Evolutionary conservation across 1,284 basidiomycete genomes (phyloP), one percentile per base, ranked within the genome.

Genomic region (Malassezia obtusa): DNA sequence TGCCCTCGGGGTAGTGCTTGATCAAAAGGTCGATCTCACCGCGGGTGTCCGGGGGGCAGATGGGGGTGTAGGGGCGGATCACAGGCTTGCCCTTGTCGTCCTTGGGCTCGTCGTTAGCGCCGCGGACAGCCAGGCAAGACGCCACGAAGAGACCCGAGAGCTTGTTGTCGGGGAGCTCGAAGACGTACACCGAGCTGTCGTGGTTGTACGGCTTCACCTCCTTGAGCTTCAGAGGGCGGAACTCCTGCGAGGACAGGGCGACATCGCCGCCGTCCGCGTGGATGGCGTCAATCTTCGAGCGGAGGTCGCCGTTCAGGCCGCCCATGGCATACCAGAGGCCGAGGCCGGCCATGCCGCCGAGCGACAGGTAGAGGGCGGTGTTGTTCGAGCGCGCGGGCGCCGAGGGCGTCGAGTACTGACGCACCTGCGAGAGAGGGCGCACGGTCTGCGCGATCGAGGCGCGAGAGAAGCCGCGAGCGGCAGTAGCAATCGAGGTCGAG

Each of bases 151-250:
- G 79, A 26, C 87, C 80, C 7, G 87, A 84, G 3, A 84, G 83
- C 59, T 86, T 81, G 58, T 84, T 82, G 47, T 88, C 82, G 33
- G 87, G 87, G 33, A 96, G 80, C 67, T 84, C 84, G 71, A 98
- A 94, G 3, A 52, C 58, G 45, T 47, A 63, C 80, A 80, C 81
- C 31, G 85, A 78, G 5, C 87, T 84, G 77, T 92, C 89, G 79
- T 92, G 85, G 80, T 92, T 98, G 80, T 95, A 95, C 2, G 84
- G 83, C 63, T 84, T 80, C 64, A 95, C 78, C 71, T 84, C 82
- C 76, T 86, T 86, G 66, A 96, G 81, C 70, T 83, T 85, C 76
- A 95, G 83, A 71, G 86, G 81, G 48, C 82, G 75, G 68, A 84
- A 89, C 60, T 83, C 81, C 57, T 86, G 76, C 22, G 84, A 68